These are phyloP conservation scores for Camelina hispida DNA, from an alignment of 345 rosid species.

Conservation along the genomic window DNA sequence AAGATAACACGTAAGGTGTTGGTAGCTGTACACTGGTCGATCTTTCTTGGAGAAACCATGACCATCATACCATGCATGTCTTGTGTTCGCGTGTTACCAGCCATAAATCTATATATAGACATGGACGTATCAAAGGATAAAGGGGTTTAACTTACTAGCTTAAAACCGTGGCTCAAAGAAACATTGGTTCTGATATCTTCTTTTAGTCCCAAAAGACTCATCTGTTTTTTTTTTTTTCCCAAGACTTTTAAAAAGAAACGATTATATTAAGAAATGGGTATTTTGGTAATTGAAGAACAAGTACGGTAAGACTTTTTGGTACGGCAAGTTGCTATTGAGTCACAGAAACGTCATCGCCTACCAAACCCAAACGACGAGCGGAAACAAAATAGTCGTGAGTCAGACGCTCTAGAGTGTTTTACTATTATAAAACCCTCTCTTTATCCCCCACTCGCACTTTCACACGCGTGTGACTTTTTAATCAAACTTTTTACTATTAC, in stretches of 20 bases:
- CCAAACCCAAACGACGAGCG: conserved; percentile 30
- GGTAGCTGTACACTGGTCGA: neutral
- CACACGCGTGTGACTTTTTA: neutral
- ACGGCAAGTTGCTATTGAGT: conserved; percentile 44
- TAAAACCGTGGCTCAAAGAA: neutral
- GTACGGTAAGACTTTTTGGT: conserved; percentile 47
- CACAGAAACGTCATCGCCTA: conserved; percentile 40
- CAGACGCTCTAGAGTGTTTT: conserved; percentile 50
- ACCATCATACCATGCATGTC: neutral
- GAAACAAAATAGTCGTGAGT: conserved; percentile 42
- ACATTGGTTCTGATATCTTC: neutral
- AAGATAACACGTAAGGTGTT: neutral
- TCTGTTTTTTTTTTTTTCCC: too few relatives aligned
- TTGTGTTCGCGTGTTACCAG: neutral
- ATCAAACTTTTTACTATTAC: neutral
- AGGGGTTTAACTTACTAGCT: neutral
- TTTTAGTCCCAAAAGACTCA: neutral
- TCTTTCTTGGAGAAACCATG: neutral
- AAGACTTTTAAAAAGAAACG: neutral
- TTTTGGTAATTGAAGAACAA: conserved; percentile 12
- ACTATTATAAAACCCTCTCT: conserved; percentile 25
- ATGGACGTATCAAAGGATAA: neutral
- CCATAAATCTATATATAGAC: neutral
- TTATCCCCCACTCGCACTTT: conserved; percentile 4
- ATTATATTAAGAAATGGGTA: conserved; percentile 27